Evolutionary conservation across 202 grass and related monocot species (phyloP).

Genomic region (Eragrostis tef): DNA sequence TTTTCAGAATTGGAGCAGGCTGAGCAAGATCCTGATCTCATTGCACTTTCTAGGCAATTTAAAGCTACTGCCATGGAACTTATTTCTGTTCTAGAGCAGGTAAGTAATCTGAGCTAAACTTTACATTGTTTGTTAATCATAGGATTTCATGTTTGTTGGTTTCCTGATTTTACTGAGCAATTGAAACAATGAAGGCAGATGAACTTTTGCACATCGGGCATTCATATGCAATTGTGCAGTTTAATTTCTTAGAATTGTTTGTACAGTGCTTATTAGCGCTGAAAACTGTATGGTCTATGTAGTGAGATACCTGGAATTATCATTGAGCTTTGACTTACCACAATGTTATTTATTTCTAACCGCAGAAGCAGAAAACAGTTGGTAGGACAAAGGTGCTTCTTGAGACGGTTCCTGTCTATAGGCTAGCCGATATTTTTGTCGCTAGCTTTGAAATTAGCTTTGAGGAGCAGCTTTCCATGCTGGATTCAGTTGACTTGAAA

Average conservation of each 20-base stretch:
- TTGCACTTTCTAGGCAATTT: constrained; percentile 85
- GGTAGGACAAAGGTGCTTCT: constrained; percentile 96
- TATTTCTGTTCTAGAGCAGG: constrained; percentile 96
- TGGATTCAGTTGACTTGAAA: constrained; percentile 97
- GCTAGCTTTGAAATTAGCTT: constrained; percentile 99
- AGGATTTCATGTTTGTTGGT: constrained; percentile 26
- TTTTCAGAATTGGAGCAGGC: constrained; percentile 86
- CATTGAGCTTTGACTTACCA: constrained; percentile 34
- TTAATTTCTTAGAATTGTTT: constrained; percentile 14
- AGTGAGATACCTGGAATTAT: constrained; percentile 12
- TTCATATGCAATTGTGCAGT: neutral
- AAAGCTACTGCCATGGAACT: constrained; percentile 98
- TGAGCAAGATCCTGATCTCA: constrained; percentile 94
- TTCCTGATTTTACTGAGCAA: constrained; percentile 10
- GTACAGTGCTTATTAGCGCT: neutral
- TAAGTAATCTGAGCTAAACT: constrained; percentile 40
- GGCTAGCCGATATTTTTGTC: constrained; percentile 98
- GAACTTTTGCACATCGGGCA: neutral
- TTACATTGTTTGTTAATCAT: constrained; percentile 11
- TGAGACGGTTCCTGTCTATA: constrained; percentile 94
- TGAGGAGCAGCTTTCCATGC: constrained; percentile 95
- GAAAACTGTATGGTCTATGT: neutral
- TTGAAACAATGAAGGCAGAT: neutral
- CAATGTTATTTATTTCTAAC: constrained; percentile 27
- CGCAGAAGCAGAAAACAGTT: constrained; percentile 98